Evolutionary conservation across 257 asterid genomes (phyloP), one percentile per base, ranked within the genome.

Genomic region (Solanum chiquidenum): DNA sequence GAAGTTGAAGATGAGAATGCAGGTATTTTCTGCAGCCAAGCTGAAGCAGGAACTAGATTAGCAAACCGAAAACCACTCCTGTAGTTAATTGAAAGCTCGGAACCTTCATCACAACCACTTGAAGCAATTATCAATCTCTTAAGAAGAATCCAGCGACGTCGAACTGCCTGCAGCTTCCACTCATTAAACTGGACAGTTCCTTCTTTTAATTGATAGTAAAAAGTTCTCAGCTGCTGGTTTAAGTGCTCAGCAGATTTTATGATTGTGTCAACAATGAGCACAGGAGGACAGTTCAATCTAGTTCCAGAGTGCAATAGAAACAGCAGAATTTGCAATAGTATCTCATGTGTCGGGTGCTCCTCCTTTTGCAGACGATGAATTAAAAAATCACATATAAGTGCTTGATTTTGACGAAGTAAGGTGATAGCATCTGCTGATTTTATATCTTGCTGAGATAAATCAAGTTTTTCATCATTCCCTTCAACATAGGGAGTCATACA

Each of bases 281-380:
- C 98, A 16, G 99, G 95, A 71, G 92, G 83, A 88, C 99, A 97
- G 86, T 79, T 88, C 83, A 97, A 87, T 90, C 90, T 97, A 83
- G 99, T 97, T 46, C 98, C 99, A 23, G 99, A 97, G 86, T 95
- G 95, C 93, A 97, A 93, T 93, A 95, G 89, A 92, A 95, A 97
- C 77, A 97, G 92, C 83, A 97, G 95, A 89, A 94, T 92, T 94
- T 98, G 98, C 95, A 97, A 86, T 89, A 97, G 95, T 91, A 95
- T 92, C 93, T 95, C 99, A 88, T 92, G 96, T 92, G 93, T 91
- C 31, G 96, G 93, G 27, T 93, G 93, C 79, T 95, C 91, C 88
- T 91, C 98, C 85, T 90, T 93, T 88, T 92, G 97, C 89, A 97
- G 87, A 88, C 76, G 95, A 29, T 88, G 92, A 87, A 95, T 86